These are phyloP conservation scores for Panellus pusillus DNA, from an alignment of 768 basidiomycete species.

Conservation along the genomic window DNA sequence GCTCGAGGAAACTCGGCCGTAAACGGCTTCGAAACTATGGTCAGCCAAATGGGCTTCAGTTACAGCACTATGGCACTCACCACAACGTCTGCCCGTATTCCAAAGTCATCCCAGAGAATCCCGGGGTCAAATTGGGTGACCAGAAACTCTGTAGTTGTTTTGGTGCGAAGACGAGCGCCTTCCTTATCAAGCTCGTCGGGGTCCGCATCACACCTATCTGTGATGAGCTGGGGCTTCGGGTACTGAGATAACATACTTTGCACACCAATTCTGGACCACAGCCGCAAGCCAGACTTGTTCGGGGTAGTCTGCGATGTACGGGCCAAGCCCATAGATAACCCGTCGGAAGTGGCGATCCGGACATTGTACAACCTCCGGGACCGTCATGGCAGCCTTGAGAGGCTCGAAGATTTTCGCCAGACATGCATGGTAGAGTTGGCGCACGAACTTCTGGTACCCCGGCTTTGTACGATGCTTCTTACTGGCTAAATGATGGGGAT, in stretches of 20 bases:
- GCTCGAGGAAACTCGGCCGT: conserved; percentile 20
- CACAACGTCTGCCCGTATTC: conserved; percentile 15
- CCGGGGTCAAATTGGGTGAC: conserved; percentile 6
- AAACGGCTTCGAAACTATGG: conserved; percentile 17
- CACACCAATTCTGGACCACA: conserved; percentile 27
- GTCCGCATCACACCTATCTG: background rate
- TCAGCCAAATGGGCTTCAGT: background rate
- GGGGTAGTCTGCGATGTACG: conserved; percentile 32
- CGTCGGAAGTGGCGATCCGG: conserved; percentile 28
- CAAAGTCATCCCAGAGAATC: conserved; percentile 20
- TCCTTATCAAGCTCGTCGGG: conserved; percentile 4
- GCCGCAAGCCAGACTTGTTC: conserved; percentile 26
- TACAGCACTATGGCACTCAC: conserved; percentile 3
- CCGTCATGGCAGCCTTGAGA: conserved; percentile 24
- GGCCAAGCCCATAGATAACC: conserved; percentile 26
- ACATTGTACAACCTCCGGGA: conserved; percentile 20
- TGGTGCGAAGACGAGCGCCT: background rate
- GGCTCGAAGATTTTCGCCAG: conserved; percentile 19
- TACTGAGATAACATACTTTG: conserved; percentile 16
- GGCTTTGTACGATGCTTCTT: background rate
- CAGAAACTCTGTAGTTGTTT: conserved; percentile 1
- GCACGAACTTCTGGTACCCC: conserved; percentile 16
- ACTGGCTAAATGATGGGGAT: background rate
- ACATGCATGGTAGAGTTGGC: conserved; percentile 11
- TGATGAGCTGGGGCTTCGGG: background rate